Conservation (phyloP, 2,329 filamentous ascomycete species). For the Cladosporium colombiae region DNA sequence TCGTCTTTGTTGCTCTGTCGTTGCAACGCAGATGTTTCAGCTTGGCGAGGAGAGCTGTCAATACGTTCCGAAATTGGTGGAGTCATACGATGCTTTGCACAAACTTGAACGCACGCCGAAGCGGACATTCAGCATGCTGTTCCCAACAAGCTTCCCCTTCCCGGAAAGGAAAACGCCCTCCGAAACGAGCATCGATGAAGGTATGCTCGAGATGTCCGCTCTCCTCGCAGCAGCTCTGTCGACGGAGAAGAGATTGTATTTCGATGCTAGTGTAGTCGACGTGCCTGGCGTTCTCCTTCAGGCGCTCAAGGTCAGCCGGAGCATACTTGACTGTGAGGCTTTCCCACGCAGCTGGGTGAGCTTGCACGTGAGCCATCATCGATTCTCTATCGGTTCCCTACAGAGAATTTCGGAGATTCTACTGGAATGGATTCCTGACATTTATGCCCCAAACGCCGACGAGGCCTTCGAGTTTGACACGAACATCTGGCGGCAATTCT, state of each 20-base stretch:
- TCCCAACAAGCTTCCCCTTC: constrained; percentile 89
- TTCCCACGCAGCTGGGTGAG: constrained; percentile 91
- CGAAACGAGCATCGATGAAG: constrained; percentile 64
- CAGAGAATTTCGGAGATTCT: constrained; percentile 80
- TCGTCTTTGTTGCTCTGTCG: constrained; percentile 86
- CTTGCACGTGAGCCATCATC: constrained; percentile 66
- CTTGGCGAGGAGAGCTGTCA: constrained; percentile 80
- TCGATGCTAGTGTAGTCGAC: constrained; percentile 58
- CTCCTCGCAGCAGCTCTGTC: constrained; percentile 67
- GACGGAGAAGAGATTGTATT: constrained; percentile 33
- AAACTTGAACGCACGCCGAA: constrained; percentile 61
- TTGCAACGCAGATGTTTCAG: constrained; percentile 79
- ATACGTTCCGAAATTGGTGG: constrained; percentile 86
- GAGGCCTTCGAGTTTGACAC: constrained; percentile 71
- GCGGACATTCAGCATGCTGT: constrained; percentile 75
- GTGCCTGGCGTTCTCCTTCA: constrained; percentile 74
- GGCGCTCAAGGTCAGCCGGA: constrained; percentile 80
- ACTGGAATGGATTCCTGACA: constrained; percentile 78
- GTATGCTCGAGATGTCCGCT: constrained; percentile 83
- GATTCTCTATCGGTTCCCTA: constrained; percentile 78
- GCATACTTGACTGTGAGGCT: constrained; percentile 83
- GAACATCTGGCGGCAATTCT: constrained; percentile 91
- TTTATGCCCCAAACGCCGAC: constrained; percentile 75
- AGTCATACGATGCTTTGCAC: constrained; percentile 81
- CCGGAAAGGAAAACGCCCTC: constrained; percentile 67